Percentiles rank a stretch among this genome's conserved stretches.
Evolutionary conservation across 495 filamentous ascomycete species (phyloP).

Genomic region (Aspergillus steynii): DNA sequence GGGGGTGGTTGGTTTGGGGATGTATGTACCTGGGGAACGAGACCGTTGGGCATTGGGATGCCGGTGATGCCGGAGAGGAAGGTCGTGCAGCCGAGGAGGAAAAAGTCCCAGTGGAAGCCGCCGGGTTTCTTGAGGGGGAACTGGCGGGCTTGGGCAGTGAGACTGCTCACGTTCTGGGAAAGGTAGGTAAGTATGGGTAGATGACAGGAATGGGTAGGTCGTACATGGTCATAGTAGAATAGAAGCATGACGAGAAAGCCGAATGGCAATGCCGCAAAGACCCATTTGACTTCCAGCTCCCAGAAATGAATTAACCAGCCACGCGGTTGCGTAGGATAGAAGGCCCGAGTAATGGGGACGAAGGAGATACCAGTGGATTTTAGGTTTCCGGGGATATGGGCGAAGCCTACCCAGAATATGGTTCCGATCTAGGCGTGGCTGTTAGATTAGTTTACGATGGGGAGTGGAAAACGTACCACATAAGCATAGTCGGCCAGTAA

Average conservation of each 20-base stretch:
- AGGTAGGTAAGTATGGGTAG: slow-evolving; percentile 10
- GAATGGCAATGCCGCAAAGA: slow-evolving; percentile 81
- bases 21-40: slow-evolving; percentile 63
- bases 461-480: slow-evolving; percentile 10
- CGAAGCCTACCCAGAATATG: slow-evolving; percentile 78
- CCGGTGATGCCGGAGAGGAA: slow-evolving; percentile 75
- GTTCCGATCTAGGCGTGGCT: slow-evolving; percentile 50
- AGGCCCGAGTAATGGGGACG: slow-evolving; percentile 66
- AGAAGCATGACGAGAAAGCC: slow-evolving; percentile 74
- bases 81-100: slow-evolving; percentile 80
- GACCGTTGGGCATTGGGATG: slow-evolving; percentile 80
- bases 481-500: slow-evolving; percentile 26
- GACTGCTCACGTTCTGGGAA: slow-evolving; percentile 55
- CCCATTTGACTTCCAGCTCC: slow-evolving; percentile 64
- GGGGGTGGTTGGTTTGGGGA: neutral
- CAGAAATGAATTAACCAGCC: slow-evolving; percentile 81
- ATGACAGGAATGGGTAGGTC: neutral
- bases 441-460: neutral
- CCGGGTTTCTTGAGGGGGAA: slow-evolving; percentile 83
- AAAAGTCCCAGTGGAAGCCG: slow-evolving; percentile 89
- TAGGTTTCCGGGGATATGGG: slow-evolving; percentile 69
- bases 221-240: slow-evolving; percentile 77
- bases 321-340: slow-evolving; percentile 70
- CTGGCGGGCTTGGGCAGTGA: slow-evolving; percentile 81
- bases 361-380: slow-evolving; percentile 51